Percentiles rank a stretch among this genome's conserved stretches.
These are phyloP conservation scores for Candida labiduridarum DNA, from an alignment of 1,139 yeast species.

Conservation along the genomic window DNA sequence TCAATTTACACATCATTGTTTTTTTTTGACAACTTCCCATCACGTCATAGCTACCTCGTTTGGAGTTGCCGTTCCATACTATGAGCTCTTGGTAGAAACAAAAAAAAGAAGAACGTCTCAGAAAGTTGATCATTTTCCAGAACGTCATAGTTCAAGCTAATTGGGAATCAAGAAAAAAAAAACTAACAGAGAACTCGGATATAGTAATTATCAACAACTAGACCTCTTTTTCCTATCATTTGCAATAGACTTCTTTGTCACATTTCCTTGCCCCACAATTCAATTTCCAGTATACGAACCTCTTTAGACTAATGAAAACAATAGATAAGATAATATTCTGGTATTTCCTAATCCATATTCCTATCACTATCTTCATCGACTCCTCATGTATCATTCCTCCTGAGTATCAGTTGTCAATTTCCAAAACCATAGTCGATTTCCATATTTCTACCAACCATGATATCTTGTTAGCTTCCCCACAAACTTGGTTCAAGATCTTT, in stretches of 20 bases:
- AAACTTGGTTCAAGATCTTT: constrained; percentile 73
- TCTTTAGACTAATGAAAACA: background rate
- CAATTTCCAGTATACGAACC: background rate
- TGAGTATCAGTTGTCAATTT: constrained; percentile 48
- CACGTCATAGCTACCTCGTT: no score
- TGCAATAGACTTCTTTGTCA: no score
- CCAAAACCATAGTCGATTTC: constrained; percentile 50
- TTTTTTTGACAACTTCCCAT: no score
- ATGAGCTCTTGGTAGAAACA: no score
- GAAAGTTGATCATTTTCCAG: no score
- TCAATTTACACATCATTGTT: no score
- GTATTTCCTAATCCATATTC: constrained; percentile 60
- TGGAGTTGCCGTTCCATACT: no score
- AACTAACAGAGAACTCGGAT: no score
- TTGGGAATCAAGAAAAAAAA: no score
- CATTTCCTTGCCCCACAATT: background rate
- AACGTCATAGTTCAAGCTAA: background rate
- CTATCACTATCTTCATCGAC: constrained; percentile 76
- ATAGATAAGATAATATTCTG: constrained; percentile 52
- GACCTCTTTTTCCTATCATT: no score
- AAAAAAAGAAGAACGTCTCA: no score
- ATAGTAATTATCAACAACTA: no score
- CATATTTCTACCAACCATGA: constrained; percentile 72
- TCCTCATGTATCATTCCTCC: constrained; percentile 68
- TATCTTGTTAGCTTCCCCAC: constrained; percentile 54